Conservation (phyloP, 2,329 filamentous ascomycete species). For the Celoporthe dispersa region DNA sequence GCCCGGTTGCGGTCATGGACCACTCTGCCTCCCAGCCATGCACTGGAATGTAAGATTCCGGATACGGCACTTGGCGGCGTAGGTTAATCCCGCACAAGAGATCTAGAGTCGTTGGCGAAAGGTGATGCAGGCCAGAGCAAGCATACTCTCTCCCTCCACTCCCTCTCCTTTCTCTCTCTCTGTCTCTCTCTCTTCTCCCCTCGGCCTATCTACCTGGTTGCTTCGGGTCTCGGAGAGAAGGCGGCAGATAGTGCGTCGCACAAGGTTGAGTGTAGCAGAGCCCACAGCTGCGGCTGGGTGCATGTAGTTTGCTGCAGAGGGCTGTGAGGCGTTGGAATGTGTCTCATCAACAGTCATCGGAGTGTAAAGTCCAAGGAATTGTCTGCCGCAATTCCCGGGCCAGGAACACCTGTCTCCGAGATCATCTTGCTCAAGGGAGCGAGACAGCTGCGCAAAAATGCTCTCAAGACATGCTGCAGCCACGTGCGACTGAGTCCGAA, state of each 20-base stretch:
- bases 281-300: background rate
- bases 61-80: background rate
- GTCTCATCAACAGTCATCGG: background rate
- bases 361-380: background rate
- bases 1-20: background rate
- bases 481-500: constrained; percentile 2
- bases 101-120: background rate
- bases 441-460: constrained; percentile 5
- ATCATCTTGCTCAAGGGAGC: background rate
- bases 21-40: background rate
- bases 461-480: constrained; percentile 14
- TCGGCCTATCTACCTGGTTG: background rate
- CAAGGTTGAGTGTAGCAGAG: background rate
- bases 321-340: background rate
- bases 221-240: background rate
- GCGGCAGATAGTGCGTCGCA: background rate
- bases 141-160: background rate
- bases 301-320: background rate
- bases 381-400: background rate
- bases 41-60: background rate
- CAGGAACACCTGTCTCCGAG: background rate
- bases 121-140: background rate
- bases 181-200: no score
- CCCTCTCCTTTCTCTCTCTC: no score
- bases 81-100: background rate